Base-by-base conservation (phyloP, 495 filamentous ascomycete genomes). In the Aspergillus hancockii region DNA sequence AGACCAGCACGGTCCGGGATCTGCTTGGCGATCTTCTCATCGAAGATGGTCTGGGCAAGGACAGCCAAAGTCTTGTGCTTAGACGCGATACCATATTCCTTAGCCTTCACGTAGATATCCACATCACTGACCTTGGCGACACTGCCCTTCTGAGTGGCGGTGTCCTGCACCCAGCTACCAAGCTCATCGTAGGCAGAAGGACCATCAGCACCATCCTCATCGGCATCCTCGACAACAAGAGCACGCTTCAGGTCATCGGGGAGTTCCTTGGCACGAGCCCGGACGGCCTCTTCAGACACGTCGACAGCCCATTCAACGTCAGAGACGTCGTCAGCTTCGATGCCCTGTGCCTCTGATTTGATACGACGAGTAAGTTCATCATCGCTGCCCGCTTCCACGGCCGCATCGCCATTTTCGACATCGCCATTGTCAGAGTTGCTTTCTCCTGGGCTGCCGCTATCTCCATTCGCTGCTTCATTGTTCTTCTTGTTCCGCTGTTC, bases 241-340 rank as follows among this genome's bases (percentile, higher is more conserved):
- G 91, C 88, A 66, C 89, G 86, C 83, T 96, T 96, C 68, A 98
- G 85, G 66, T 97, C 93, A 62, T 85, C 86, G 30, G 94, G 92
- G 23, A 98, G 89, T 49, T 92, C 88, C 76, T 91, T 88, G 67
- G 90, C 89, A 77, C 94, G 94, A 62, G 93, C 93, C 75, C 88
- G 91, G 81, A 98, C 89, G 62, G 94, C 94, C 69, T 92, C 93
- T 65, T 90, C 90, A 58, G 93, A 97, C 75, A 93, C 89, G 71
- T 98, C 94, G 54, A 97, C 90, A 47, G 91, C 87, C 94, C 94
- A 98, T 54, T 95, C 83, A 60, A 93, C 89, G 53, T 97, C 92
- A 68, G 92, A 88, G 67, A 83, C 88, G 21, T 79, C 71, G 14
- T 82, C 78, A 25, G 75, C 74, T 57, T 86, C 88, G 59, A 97